A percentile compares a stretch with the other conserved stretches of the same genome.
These are phyloP conservation scores for Ascoidea rubescens DNA, from an alignment of 805 yeast genomes.

Conservation along the genomic window DNA sequence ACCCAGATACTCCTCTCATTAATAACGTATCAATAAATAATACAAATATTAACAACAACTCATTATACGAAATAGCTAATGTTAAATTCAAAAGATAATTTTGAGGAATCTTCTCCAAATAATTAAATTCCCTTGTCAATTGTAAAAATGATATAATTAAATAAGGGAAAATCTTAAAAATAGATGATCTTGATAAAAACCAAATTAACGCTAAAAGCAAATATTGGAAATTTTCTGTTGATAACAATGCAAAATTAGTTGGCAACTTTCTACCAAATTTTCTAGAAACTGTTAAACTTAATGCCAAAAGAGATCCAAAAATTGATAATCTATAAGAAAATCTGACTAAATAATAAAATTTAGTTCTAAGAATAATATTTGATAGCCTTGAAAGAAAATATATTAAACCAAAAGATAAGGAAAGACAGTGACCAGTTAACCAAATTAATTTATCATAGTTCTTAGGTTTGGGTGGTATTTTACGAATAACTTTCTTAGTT, in stretches of 20 bases:
- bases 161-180: conserved; percentile 53
- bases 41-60: conserved; percentile 37
- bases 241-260: conserved; percentile 44
- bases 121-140: conserved; percentile 25
- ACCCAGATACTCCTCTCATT: conserved; percentile 57
- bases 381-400: conserved; percentile 20
- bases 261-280: conserved; percentile 52
- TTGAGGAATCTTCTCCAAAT: conserved; percentile 22
- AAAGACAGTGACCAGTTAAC: conserved; percentile 40
- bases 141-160: conserved; percentile 45
- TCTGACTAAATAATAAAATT: conserved; percentile 24
- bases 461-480: conserved; percentile 19
- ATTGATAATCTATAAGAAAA: conserved; percentile 41
- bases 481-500: conserved; percentile 22
- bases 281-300: conserved; percentile 38
- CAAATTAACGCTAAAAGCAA: conserved; percentile 40
- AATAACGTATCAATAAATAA: conserved; percentile 45
- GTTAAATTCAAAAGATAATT: conserved; percentile 25
- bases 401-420: conserved; percentile 29
- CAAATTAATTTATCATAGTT: conserved; percentile 35
- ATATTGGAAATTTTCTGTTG: conserved; percentile 68
- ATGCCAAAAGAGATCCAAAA: conserved; percentile 39
- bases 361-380: conserved; percentile 17
- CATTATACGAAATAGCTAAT: conserved; percentile 43
- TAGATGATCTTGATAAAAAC: conserved; percentile 50